Base-by-base conservation (phyloP, 2,329 filamentous ascomycete species). In the Epichloe sp. region DNA sequence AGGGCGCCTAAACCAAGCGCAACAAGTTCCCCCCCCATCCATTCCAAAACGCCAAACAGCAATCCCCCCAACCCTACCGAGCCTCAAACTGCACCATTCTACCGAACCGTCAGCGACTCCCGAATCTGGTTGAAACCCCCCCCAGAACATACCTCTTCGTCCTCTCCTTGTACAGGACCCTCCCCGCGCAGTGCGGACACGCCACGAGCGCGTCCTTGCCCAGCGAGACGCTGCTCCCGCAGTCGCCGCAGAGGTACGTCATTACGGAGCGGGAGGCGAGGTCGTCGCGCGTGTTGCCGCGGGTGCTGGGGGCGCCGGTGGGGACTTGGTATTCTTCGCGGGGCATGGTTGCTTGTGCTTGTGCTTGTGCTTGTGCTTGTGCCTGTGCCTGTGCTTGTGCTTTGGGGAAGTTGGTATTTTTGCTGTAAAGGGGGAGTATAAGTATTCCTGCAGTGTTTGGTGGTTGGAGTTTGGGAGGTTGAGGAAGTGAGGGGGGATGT, bases 51-150 rank as follows among this genome's bases (percentile, higher is more conserved):
- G 26, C 8, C 26, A 31, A 31, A n/a, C n/a, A n/a, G n/a, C n/a
- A n/a, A n/a, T n/a, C n/a, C n/a, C n/a, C n/a, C 8, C 26, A 31
- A 4, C 21, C 26, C 48, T 55, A 97, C 71, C 91, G 81, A 48
- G 93, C 93, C 75, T 98, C 90, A 63, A 98, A 97, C 72, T 98
- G 93, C 48, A 97, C 90, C 90, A 97, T 96, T 64, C 91, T 95
- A 52, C 14, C 1, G 4, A n/a, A 36, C 7, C n/a, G 36, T 42
- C 46, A 44, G 47, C 17, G 10, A 31, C 23, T 7, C 23, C 26
- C 21, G 10, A 10, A 10, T 4, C 4, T 4, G 8, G 26, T 8
- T 0, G 6, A 23, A 3, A 26, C 4, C 1, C 5, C 23, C 23
- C 23, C 23, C 23, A 14, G 14, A 49, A 72, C 85, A 70, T 67